phyloP scores from a whole-genome alignment of 2,329 filamentous ascomycete genomes.

The Epichloe sp. region DNA sequence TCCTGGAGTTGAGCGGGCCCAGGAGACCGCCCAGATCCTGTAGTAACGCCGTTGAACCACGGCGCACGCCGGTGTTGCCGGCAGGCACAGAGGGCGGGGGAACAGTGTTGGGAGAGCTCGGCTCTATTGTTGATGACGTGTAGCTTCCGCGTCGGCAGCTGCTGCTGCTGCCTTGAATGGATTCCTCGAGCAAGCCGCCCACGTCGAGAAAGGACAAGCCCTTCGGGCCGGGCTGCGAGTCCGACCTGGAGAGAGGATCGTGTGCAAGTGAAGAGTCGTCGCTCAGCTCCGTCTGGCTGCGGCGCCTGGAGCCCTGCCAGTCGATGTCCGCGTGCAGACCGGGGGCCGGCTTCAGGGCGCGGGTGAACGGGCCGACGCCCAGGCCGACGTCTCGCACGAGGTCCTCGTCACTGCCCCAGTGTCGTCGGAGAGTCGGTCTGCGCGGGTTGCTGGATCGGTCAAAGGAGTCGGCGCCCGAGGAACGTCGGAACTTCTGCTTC shows the following conservation, averaged over 20 bases:
- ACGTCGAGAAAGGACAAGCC: conserved; percentile 75
- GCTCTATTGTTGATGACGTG: conserved; percentile 27
- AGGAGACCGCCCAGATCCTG: conserved; percentile 45
- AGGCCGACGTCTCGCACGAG: conserved; percentile 71
- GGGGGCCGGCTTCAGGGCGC: conserved; percentile 22
- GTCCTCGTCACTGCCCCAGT: conserved; percentile 87
- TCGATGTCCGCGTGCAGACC: conserved; percentile 25
- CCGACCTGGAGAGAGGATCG: conserved; percentile 19
- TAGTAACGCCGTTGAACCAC: conserved; percentile 44
- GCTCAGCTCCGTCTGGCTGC: conserved; percentile 26
- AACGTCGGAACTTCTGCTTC: conserved; percentile 68
- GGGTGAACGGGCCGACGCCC: conserved; percentile 33
- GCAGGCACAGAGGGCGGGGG: conserved; percentile 34
- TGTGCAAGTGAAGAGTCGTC: conserved; percentile 31
- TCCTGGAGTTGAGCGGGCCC: conserved; percentile 24
- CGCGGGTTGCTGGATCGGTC: conserved; percentile 29
- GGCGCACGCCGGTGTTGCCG: conserved; percentile 29
- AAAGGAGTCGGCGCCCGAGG: conserved; percentile 49
- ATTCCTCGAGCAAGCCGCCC: conserved; percentile 56
- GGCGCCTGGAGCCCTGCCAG: conserved; percentile 35
- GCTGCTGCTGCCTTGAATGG: conserved; percentile 16
- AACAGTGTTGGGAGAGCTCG: conserved; percentile 20
- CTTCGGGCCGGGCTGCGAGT: conserved; percentile 10
- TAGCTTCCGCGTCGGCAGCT: conserved; percentile 27
- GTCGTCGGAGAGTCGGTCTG: conserved; percentile 42